Evolutionary conservation across 495 filamentous ascomycete species (phyloP).

Genomic region (Tuber umbilicatum): DNA sequence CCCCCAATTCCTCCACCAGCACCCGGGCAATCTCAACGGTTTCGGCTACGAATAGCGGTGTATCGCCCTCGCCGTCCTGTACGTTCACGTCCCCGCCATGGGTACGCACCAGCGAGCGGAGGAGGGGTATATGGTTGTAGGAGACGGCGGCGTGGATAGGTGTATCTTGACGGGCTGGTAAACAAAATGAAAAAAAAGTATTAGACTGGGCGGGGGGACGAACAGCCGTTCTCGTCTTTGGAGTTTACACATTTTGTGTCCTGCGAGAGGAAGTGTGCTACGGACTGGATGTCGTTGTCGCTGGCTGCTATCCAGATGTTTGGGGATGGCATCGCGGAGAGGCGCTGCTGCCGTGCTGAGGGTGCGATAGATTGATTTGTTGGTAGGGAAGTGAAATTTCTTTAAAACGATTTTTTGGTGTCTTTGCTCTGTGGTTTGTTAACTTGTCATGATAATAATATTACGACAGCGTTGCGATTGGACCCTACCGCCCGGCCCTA

Average conservation of each 20-base stretch:
- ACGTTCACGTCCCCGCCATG: constrained; percentile 73
- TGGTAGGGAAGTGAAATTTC: background rate
- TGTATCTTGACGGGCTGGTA: constrained; percentile 54
- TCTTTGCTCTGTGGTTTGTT: background rate
- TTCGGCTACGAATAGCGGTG: constrained; percentile 80
- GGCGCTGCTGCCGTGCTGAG: constrained; percentile 1
- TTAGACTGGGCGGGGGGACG: constrained; percentile 10
- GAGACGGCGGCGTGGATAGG: constrained; percentile 86
- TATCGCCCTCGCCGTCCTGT: constrained; percentile 82
- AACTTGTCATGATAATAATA: background rate
- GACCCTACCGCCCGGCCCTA: background rate
- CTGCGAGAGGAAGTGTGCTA: constrained; percentile 60
- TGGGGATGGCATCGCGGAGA: constrained; percentile 48
- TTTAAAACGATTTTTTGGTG: background rate
- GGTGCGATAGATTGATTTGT: constrained; percentile 5
- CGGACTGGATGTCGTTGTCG: constrained; percentile 57
- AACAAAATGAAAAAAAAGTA: constrained; percentile 10
- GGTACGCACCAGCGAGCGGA: constrained; percentile 68
- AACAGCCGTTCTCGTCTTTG: constrained; percentile 66
- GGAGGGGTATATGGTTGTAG: constrained; percentile 76
- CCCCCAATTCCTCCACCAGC: constrained; percentile 72
- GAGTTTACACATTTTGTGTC: constrained; percentile 60
- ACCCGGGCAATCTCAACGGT: constrained; percentile 64
- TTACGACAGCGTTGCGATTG: background rate
- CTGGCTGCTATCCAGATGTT: constrained; percentile 75